Conservation (phyloP, 768 basidiomycete genomes). For the Boletus reticulatus region DNA sequence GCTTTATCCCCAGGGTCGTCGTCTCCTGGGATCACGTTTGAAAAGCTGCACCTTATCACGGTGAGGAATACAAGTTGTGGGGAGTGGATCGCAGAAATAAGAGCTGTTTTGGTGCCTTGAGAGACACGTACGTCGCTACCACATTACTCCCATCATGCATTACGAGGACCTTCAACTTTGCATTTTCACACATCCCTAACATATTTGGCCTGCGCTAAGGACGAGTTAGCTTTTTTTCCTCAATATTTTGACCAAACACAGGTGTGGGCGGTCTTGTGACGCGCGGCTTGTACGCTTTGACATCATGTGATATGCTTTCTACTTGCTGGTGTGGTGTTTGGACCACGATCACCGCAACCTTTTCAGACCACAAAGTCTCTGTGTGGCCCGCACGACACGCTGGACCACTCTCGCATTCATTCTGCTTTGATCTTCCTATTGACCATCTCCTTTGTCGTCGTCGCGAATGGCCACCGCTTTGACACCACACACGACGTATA, state of each 20-base stretch:
- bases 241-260: background rate
- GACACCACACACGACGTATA: background rate
- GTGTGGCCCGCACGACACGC: background rate
- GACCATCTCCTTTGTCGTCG: background rate
- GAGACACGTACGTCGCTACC: conserved; percentile 7
- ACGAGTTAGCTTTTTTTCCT: conserved; percentile 1
- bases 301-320: background rate
- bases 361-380: background rate
- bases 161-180: background rate
- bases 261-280: background rate
- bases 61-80: conserved; percentile 27
- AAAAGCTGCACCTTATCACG: conserved; percentile 24
- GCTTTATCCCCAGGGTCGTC: conserved; percentile 7
- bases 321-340: background rate
- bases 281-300: background rate
- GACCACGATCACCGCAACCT: background rate
- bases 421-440: conserved; percentile 1
- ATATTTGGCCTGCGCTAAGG: conserved; percentile 1
- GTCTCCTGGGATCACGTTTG: conserved; percentile 19
- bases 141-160: background rate
- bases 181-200: background rate
- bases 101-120: conserved; percentile 18
- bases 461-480: background rate
- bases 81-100: conserved; percentile 28
- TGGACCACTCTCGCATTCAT: background rate